Percentiles rank a stretch among this genome's conserved stretches.
phyloP scores from a whole-genome alignment of 2,329 filamentous ascomycete genomes.

The Colletotrichum tamarilloi region DNA sequence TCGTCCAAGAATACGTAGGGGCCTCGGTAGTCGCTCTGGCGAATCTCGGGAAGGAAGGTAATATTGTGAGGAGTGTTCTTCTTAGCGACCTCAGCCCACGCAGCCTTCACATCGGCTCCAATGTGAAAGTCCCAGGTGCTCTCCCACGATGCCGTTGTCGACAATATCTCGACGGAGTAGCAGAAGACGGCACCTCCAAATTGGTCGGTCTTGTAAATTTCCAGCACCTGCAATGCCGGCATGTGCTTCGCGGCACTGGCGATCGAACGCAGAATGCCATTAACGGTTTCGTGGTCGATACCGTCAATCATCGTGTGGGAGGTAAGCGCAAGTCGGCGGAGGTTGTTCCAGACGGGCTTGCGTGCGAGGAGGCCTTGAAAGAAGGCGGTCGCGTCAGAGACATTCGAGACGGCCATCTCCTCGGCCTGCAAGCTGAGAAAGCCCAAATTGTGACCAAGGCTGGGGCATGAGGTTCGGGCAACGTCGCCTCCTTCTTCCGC shows the following conservation, averaged over 20 bases:
- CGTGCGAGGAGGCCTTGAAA: constrained; percentile 38
- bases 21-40: constrained; percentile 29
- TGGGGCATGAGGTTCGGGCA: constrained; percentile 29
- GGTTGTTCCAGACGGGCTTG: constrained; percentile 38
- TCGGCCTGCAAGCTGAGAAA: constrained; percentile 34
- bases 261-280: constrained; percentile 38
- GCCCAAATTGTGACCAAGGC: constrained; percentile 33
- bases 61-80: constrained; percentile 24
- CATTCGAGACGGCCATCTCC: constrained; percentile 36
- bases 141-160: constrained; percentile 27
- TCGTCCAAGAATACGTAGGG: constrained; percentile 35
- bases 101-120: constrained; percentile 10
- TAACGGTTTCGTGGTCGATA: constrained; percentile 37
- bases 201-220: constrained; percentile 41
- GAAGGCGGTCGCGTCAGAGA: constrained; percentile 35
- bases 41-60: constrained; percentile 24
- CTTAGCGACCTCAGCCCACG: constrained; percentile 11
- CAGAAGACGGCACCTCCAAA: constrained; percentile 41
- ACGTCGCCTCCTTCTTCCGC: constrained; percentile 9
- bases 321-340: constrained; percentile 41
- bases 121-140: constrained; percentile 30
- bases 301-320: constrained; percentile 38
- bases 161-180: constrained; percentile 36
- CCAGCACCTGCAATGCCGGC: constrained; percentile 41
- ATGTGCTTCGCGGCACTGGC: constrained; percentile 40